phyloP scores from a whole-genome alignment of 768 basidiomycete species.

The Pholiota microspora region DNA sequence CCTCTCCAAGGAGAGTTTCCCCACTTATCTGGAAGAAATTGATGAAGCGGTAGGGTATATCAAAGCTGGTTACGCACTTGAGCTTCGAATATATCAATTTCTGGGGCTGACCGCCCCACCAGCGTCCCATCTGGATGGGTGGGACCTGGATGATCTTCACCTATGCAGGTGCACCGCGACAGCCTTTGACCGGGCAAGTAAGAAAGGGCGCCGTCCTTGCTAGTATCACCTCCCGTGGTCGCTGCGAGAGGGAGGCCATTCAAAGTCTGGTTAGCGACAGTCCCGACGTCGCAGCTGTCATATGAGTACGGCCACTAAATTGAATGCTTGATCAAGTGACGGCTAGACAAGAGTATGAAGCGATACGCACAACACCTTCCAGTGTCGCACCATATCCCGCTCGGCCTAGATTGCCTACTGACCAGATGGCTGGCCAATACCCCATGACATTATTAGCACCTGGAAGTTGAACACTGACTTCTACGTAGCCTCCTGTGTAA shows the following conservation, averaged over 20 bases:
- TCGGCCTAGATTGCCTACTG: constrained; percentile 66
- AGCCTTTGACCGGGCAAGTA: constrained; percentile 80
- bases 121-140: constrained; percentile 69
- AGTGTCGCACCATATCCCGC: constrained; percentile 85
- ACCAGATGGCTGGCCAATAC: constrained; percentile 83
- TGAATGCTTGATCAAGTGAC: neutral
- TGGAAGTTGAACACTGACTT: constrained; percentile 61
- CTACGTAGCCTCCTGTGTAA: constrained; percentile 81
- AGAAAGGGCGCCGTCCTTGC: constrained; percentile 48
- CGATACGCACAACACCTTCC: constrained; percentile 64
- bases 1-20: constrained; percentile 47
- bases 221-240: constrained; percentile 53
- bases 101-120: constrained; percentile 81
- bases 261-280: constrained; percentile 75
- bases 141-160: constrained; percentile 85
- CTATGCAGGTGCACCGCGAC: constrained; percentile 82
- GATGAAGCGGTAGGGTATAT: neutral
- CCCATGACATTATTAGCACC: constrained; percentile 64
- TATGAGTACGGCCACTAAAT: constrained; percentile 80
- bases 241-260: constrained; percentile 68
- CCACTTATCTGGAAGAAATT: constrained; percentile 41
- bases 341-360: neutral
- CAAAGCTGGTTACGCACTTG: constrained; percentile 37
- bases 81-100: constrained; percentile 91
- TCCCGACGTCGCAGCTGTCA: constrained; percentile 83